Evolutionary conservation across 148 eudicot species (phyloP).

Genomic region (Cornus suecica): DNA sequence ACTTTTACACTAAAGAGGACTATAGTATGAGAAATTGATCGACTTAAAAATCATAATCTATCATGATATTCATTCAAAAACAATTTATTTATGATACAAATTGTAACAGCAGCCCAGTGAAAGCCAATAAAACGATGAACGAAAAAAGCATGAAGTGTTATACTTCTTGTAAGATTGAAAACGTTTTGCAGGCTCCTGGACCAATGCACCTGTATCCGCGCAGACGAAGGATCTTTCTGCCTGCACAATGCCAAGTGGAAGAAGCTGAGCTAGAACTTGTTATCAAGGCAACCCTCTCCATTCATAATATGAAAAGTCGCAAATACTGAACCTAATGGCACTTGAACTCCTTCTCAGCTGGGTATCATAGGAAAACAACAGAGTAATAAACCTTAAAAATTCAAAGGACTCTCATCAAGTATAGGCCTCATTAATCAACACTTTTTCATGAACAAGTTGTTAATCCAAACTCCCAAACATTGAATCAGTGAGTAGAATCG

Average conservation of each 20-base stretch:
- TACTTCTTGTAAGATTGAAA: conserved; percentile 70
- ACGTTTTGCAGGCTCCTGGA: conserved; percentile 70
- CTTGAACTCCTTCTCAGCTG: too few relatives aligned
- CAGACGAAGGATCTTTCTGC: conserved; percentile 86
- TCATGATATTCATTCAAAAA: background rate
- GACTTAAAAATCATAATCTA: background rate
- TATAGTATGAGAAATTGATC: background rate
- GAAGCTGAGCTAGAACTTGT: conserved; percentile 17
- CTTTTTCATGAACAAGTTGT: too few relatives aligned
- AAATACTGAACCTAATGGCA: background rate
- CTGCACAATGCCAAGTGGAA: conserved; percentile 34
- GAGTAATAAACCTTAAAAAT: too few relatives aligned
- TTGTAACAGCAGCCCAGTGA: background rate
- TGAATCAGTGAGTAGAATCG: too few relatives aligned
- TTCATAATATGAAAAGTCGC: background rate
- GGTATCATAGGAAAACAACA: too few relatives aligned
- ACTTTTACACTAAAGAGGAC: background rate
- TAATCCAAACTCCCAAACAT: too few relatives aligned
- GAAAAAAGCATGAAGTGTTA: conserved; percentile 4
- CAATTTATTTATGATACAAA: background rate
- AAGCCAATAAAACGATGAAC: background rate
- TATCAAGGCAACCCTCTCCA: background rate
- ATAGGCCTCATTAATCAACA: too few relatives aligned
- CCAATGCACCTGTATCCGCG: conserved; percentile 84
- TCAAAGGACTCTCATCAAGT: too few relatives aligned